Evolutionary conservation across 2,329 filamentous ascomycete genomes (phyloP).

Genomic region (Pseudogymnoascus sp.): DNA sequence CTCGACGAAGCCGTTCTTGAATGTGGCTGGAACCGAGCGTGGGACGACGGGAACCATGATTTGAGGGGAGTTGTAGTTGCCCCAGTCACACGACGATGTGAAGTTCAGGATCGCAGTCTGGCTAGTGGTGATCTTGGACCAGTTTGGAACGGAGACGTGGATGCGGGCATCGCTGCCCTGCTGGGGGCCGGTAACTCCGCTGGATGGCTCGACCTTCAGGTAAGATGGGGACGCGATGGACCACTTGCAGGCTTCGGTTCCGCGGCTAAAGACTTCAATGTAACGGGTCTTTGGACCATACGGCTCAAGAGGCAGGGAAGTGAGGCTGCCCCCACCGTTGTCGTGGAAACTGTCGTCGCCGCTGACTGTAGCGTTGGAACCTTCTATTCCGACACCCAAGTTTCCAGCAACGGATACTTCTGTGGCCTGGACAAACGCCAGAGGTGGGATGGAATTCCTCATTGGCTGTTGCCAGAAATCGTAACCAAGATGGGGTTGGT

Average conservation of each 20-base stretch:
- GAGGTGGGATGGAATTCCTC: slow-evolving; percentile 57
- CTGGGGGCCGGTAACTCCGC: slow-evolving; percentile 42
- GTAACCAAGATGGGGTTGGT: slow-evolving; percentile 51
- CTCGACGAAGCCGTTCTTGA: slow-evolving; percentile 54
- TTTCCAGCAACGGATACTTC: slow-evolving; percentile 54
- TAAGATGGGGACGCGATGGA: slow-evolving; percentile 42
- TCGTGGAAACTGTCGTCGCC: slow-evolving; percentile 59
- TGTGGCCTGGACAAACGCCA: slow-evolving; percentile 51
- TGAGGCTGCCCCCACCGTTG: slow-evolving; percentile 46
- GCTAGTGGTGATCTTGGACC: slow-evolving; percentile 35
- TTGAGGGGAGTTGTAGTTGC: slow-evolving; percentile 38
- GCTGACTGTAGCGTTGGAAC: slow-evolving; percentile 58
- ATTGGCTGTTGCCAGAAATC: slow-evolving; percentile 65
- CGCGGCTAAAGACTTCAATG: slow-evolving; percentile 58
- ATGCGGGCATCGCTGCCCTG: slow-evolving; percentile 46
- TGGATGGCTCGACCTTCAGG: slow-evolving; percentile 43
- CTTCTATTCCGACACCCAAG: slow-evolving; percentile 57
- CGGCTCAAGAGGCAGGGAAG: slow-evolving; percentile 49
- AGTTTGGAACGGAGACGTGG: slow-evolving; percentile 45
- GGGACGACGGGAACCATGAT: slow-evolving; percentile 50
- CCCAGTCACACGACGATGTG: slow-evolving; percentile 40
- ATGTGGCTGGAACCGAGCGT: slow-evolving; percentile 41
- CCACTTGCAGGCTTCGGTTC: slow-evolving; percentile 46
- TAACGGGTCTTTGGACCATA: slow-evolving; percentile 50
- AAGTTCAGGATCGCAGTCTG: slow-evolving; percentile 46